These are phyloP conservation scores for Turritis glabra DNA, from an alignment of 345 rosid species.

Conservation along the genomic window DNA sequence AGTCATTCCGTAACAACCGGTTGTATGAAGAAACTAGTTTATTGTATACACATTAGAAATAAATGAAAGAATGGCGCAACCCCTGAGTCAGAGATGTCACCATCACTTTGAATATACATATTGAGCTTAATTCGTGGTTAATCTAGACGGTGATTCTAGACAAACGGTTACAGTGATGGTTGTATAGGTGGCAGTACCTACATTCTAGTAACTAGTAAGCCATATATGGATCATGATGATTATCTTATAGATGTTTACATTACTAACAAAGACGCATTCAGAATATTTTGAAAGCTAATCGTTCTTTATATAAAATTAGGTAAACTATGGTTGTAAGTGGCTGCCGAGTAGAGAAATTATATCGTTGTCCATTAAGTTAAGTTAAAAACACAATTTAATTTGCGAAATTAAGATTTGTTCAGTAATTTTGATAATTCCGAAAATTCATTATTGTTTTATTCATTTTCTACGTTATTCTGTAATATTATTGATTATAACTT, in stretches of 20 bases:
- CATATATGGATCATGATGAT: too few species aligned
- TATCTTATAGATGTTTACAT: neutral
- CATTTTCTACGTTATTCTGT: too few species aligned
- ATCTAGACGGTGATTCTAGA: too few species aligned
- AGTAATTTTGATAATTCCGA: neutral
- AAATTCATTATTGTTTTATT: neutral
- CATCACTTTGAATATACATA: neutral
- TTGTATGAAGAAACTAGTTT: neutral
- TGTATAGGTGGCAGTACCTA: too few species aligned
- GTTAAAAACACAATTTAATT: neutral
- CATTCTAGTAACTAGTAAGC: too few species aligned
- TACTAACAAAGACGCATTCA: neutral
- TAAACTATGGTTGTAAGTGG: neutral
- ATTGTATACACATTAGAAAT: neutral
- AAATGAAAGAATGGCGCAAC: neutral
- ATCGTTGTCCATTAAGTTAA: neutral
- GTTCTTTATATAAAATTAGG: neutral
- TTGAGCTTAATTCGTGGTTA: too few species aligned
- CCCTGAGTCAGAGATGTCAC: neutral
- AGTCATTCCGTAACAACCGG: conserved; percentile 23
- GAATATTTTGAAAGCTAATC: neutral
- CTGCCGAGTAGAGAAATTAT: neutral
- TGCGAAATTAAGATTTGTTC: neutral
- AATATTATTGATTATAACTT: too few species aligned
- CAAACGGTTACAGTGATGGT: too few species aligned